Percentiles rank a stretch among this genome's conserved stretches.
These are phyloP conservation scores for Haplographium delicatum DNA, from an alignment of 495 filamentous ascomycete genomes.

Conservation along the genomic window DNA sequence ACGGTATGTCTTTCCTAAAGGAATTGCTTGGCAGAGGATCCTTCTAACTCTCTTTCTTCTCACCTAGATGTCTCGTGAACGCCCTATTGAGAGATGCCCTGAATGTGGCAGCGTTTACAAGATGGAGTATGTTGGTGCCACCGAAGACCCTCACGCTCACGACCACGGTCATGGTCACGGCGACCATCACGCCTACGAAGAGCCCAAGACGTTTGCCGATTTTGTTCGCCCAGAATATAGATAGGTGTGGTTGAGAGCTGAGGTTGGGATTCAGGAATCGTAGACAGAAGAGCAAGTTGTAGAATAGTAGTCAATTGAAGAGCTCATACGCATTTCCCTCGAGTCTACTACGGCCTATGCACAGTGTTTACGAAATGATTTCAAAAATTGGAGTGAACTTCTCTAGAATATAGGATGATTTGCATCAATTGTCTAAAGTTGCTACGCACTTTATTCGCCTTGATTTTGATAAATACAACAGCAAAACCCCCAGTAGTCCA, in stretches of 20 bases:
- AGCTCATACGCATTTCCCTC: no score
- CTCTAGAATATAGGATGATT: conserved; percentile 15
- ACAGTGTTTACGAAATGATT: no score
- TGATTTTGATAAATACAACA: conserved; percentile 19
- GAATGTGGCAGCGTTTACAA: conserved; percentile 95
- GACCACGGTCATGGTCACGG: conserved; percentile 32
- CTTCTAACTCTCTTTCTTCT: conserved; percentile 9
- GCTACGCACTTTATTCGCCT: conserved; percentile 4
- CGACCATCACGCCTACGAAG: conserved; percentile 41
- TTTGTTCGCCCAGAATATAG: conserved; percentile 89
- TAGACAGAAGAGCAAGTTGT: conserved; percentile 4
- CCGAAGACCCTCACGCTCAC: conserved; percentile 60
- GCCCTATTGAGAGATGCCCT: conserved; percentile 85
- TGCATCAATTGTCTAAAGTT: conserved; percentile 25
- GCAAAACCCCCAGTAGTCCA: neutral
- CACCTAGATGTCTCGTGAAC: conserved; percentile 73
- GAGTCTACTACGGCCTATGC: no score
- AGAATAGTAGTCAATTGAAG: conserved; percentile 13
- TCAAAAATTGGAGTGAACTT: no score
- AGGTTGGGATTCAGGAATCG: neutral
- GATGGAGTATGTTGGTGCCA: conserved; percentile 90
- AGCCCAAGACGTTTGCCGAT: conserved; percentile 91
- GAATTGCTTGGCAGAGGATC: no score
- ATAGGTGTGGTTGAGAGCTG: conserved; percentile 37
- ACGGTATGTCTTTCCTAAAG: conserved; percentile 53